These are phyloP conservation scores for Brassica carinata DNA, from an alignment of 345 rosid species.

Conservation along the genomic window DNA sequence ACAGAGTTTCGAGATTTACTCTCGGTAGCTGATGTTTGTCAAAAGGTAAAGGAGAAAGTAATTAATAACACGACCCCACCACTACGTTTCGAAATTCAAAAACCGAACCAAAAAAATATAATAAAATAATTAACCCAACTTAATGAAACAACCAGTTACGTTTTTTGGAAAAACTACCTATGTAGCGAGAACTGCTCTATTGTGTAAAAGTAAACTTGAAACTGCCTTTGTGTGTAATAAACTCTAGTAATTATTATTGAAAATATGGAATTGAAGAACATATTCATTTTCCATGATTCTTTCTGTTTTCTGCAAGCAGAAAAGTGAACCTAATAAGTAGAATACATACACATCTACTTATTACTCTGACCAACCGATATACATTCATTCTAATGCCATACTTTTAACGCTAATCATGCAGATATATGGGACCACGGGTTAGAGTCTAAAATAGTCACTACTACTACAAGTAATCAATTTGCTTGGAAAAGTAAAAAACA, in stretches of 20 bases:
- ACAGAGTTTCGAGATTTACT: too few relatives aligned
- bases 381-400: neutral
- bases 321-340: neutral
- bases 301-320: neutral
- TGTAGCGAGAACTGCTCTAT: too few relatives aligned
- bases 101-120: too few relatives aligned
- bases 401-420: conserved; percentile 3
- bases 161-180: too few relatives aligned
- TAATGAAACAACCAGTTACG: too few relatives aligned
- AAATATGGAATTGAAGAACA: neutral
- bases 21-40: too few relatives aligned
- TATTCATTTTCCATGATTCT: neutral
- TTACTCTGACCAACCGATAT: neutral
- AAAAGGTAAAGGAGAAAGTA: too few relatives aligned
- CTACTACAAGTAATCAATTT: conserved; percentile 19
- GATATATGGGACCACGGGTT: conserved; percentile 26
- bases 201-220: too few relatives aligned
- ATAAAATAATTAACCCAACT: too few relatives aligned
- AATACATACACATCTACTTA: neutral
- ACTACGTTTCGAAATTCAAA: too few relatives aligned
- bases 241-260: neutral
- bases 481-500: conserved; percentile 6
- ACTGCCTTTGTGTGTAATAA: too few relatives aligned
- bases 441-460: conserved; percentile 22
- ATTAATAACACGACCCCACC: too few relatives aligned